Percentiles rank a stretch among this genome's conserved stretches.
phyloP scores from a whole-genome alignment of 2,329 filamentous ascomycete species.

The Ustilaginoidea virens region DNA sequence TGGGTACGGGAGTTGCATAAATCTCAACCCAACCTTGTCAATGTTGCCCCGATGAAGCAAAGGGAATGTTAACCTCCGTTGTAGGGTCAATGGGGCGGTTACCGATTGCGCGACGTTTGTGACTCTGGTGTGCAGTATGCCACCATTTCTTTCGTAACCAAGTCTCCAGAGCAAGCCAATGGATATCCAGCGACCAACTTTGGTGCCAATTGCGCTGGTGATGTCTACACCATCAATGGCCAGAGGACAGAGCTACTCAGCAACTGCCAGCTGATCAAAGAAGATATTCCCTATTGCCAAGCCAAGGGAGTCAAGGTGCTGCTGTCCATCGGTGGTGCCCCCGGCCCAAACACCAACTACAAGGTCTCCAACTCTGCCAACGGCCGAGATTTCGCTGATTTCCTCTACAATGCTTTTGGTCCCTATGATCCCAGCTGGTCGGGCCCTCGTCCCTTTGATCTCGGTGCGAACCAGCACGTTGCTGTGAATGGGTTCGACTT shows the following conservation, averaged over 20 bases:
- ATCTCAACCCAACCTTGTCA: neutral
- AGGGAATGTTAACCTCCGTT: slow-evolving; percentile 3
- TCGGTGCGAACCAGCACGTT: slow-evolving; percentile 10
- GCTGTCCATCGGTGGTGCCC: slow-evolving; percentile 24
- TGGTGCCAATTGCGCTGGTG: slow-evolving; percentile 20
- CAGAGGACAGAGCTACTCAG: slow-evolving; percentile 15
- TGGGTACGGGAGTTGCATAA: slow-evolving; percentile 14
- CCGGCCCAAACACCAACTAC: slow-evolving; percentile 14
- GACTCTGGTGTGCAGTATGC: slow-evolving; percentile 21
- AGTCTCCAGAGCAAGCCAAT: slow-evolving; percentile 19
- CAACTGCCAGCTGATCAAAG: slow-evolving; percentile 20
- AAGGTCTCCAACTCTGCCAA: slow-evolving; percentile 14
- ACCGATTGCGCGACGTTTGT: slow-evolving; percentile 20
- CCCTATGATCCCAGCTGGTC: slow-evolving; percentile 16
- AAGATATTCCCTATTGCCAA: slow-evolving; percentile 26
- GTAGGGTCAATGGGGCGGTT: slow-evolving; percentile 20
- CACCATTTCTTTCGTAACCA: slow-evolving; percentile 22
- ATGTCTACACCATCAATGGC: slow-evolving; percentile 9
- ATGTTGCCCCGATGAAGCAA: no score
- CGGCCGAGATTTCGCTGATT: slow-evolving; percentile 21
- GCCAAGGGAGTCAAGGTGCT: slow-evolving; percentile 25
- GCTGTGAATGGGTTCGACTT: slow-evolving; percentile 27
- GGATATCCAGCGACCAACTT: slow-evolving; percentile 25
- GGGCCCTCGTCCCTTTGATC: slow-evolving; percentile 24
- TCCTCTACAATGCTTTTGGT: slow-evolving; percentile 23